Evolutionary conservation across 257 asterid genomes (phyloP).

Genomic region (Plantago elongata): DNA sequence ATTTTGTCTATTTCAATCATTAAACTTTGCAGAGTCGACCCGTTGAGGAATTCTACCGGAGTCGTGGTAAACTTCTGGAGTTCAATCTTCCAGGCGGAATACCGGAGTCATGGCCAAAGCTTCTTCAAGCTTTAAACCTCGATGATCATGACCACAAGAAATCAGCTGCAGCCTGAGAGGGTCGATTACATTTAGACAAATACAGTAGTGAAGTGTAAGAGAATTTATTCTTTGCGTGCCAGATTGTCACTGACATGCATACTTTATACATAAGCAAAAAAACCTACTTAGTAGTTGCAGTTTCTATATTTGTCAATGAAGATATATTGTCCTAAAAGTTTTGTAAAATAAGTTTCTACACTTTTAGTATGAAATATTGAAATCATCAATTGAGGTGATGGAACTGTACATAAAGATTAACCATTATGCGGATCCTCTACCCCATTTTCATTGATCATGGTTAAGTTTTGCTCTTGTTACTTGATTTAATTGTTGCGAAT

Average conservation of each 20-base stretch:
- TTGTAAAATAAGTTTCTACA: too few relatives aligned
- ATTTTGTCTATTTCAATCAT: neutral
- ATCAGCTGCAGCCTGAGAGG: constrained; percentile 73
- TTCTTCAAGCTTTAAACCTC: constrained; percentile 74
- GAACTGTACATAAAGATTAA: too few relatives aligned
- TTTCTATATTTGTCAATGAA: too few relatives aligned
- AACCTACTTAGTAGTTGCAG: neutral
- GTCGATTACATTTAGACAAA: neutral
- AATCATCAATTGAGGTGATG: too few relatives aligned
- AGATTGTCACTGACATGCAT: constrained; percentile 24
- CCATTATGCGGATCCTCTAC: too few relatives aligned
- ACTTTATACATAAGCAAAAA: constrained; percentile 3
- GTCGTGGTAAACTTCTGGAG: constrained; percentile 69
- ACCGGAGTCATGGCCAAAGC: constrained; percentile 86
- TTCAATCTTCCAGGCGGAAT: constrained; percentile 95
- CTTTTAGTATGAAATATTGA: too few relatives aligned
- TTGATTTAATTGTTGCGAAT: too few relatives aligned
- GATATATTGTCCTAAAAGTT: too few relatives aligned
- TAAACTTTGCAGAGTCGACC: constrained; percentile 60
- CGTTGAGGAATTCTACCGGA: constrained; percentile 77
- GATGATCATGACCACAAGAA: constrained; percentile 58
- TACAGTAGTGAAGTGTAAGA: constrained; percentile 25
- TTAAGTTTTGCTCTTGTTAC: too few relatives aligned
- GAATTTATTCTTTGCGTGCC: constrained; percentile 55
- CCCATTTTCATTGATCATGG: too few relatives aligned